Base-by-base conservation (phyloP, 495 filamentous ascomycete genomes). In the Tuber magnatum region DNA sequence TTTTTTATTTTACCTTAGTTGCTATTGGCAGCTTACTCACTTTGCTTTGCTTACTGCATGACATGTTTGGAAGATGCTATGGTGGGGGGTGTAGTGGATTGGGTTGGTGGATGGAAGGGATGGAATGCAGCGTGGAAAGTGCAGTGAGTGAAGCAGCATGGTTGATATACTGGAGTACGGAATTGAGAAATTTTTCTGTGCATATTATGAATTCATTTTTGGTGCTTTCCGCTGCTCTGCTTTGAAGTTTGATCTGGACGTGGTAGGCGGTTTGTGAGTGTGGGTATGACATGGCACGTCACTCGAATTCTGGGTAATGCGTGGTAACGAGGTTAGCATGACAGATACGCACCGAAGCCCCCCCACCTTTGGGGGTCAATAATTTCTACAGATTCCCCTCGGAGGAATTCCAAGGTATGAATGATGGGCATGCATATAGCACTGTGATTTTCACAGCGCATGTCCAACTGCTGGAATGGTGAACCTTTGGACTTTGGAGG, bases 171-270 rank as follows among this genome's bases (percentile, higher is more conserved):
- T 32, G 56, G 56, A 35, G 56, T 16, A 35, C 56, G 56, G 56
- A 35, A 35, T 65, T 20, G 56, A 35, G 28, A 32, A 18, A 35
- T 32, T 35, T 35, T 65, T 35, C 3, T 65, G 28, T 46, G 71
- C 81, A 80, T 75, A 79, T 10, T 61, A 32, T 16, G 14, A 61
- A 24, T 61, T 28, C 28, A 6, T 61, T 61, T 61, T 61, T 61
- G n/a, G 10, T 28, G 9, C 28, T 61, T 61, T 61, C 9, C 24
- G 22, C 7, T 24, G 7, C 22, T 48, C 22, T 48, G 44, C 10
- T 43, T 43, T 43, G 10, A 43, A 43, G 22, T 51, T 20, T 24
- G 46, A n/a, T 51, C 22, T n/a, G 7, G 22, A n/a, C 7, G 22
- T n/a, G 46, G 46, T 9, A 24, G 44, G 43, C 20, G 44, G 44